phyloP scores from a whole-genome alignment of 140 eudicot genomes.

The Anethum foeniculum region DNA sequence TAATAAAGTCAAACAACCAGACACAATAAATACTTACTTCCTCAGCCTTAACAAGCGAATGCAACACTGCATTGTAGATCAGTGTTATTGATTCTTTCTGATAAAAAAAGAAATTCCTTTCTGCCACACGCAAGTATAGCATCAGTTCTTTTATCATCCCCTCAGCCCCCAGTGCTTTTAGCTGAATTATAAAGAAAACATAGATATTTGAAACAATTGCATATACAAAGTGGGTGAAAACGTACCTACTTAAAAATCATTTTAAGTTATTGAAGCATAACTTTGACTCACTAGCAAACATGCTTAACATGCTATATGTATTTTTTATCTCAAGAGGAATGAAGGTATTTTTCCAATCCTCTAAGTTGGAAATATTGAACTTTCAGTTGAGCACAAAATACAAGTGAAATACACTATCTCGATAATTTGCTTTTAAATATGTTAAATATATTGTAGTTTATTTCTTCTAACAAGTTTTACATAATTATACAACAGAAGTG shows the following conservation, averaged over 20 bases:
- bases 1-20: constrained; percentile 1
- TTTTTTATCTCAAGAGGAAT: neutral
- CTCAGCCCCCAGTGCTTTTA: constrained; percentile 77
- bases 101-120: constrained; percentile 30
- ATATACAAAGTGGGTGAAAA: neutral
- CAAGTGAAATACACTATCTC: neutral
- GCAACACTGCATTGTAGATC: constrained; percentile 61
- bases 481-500: neutral
- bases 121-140: constrained; percentile 48
- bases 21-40: constrained; percentile 36
- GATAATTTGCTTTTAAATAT: neutral
- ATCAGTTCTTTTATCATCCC: constrained; percentile 59
- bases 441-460: neutral
- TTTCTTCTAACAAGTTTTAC: neutral
- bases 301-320: neutral
- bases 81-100: constrained; percentile 22
- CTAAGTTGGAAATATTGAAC: neutral
- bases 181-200: constrained; percentile 30
- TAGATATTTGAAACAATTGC: neutral
- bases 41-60: constrained; percentile 68
- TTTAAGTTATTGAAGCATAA: neutral
- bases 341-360: neutral
- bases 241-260: neutral
- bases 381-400: neutral
- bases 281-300: neutral